Base-by-base conservation (phyloP, 2,329 filamentous ascomycete genomes). In the Microsporum canis region DNA sequence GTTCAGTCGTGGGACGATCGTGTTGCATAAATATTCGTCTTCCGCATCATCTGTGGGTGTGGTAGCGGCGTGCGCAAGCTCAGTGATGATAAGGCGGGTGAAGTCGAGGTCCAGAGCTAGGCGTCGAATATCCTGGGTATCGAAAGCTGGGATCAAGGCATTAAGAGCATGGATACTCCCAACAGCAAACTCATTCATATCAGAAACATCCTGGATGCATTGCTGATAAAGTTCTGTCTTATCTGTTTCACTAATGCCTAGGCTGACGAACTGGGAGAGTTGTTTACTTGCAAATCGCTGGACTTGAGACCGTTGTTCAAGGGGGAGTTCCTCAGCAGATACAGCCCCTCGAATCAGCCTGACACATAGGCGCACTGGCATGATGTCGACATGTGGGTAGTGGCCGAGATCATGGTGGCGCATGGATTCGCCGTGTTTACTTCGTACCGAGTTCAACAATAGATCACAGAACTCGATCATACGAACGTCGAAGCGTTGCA, bases 271-370 rank as follows among this genome's bases (percentile, higher is more conserved):
- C 6, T 80, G 77, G 51, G 76, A 79, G 27, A 94, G 77, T 65
- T 86, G 84, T 5, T 79, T 75, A 55, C 79, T 79, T 5, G 86
- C 86, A 65, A 87, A 84, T 3, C 77, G 73, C 65, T 89, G 85
- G 14, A 91, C 76, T 14, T 85, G 81, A 1, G 81, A 78, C 66
- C 83, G 79, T 6, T 83, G 80, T 58, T 84, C 79, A 6, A 82
- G 79, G 3, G 79, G 78, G 12, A 81, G 79, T 6, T 78, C 72
- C 23, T 76, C 77, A 34, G 78, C 79, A 10, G 83, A 78, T 0
- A 85, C 86, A 2, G 88, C 85, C 67, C 91, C 86, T 63, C 88
- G 84, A 47, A 94, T 79, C 17, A 95, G 73, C 29, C 87, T 82
- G 58, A 92, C 77, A 62, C 81, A 84, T 14, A 85, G 70, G 51